Conservation (phyloP, 768 basidiomycete genomes). For the Grammothele lineata region DNA sequence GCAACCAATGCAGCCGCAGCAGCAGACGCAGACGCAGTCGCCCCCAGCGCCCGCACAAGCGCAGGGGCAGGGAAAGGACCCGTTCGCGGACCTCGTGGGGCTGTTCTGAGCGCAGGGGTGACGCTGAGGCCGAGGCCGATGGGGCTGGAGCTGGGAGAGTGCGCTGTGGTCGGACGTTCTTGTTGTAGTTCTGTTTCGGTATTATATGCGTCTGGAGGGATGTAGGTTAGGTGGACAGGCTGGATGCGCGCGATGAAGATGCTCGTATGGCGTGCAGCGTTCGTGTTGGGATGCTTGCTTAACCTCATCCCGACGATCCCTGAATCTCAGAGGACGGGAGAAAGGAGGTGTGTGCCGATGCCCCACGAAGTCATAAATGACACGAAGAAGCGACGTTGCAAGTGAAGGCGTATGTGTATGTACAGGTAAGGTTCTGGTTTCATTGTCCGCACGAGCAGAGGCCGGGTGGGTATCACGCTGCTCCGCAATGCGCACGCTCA, state of each 20-base stretch:
- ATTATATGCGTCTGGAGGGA: constrained; percentile 1
- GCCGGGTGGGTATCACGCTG: constrained; percentile 6
- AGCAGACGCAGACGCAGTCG: constrained; percentile 20
- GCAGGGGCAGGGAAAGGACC: constrained; percentile 59
- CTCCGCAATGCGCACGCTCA: constrained; percentile 29
- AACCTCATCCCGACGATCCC: no score
- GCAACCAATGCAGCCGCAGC: constrained; percentile 19
- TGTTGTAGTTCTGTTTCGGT: background rate
- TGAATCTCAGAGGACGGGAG: no score
- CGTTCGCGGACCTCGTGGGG: constrained; percentile 79
- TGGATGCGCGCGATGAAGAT: no score
- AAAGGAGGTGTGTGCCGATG: no score
- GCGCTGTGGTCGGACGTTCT: no score
- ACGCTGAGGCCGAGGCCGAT: no score
- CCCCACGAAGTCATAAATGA: no score
- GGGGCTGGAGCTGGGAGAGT: no score
- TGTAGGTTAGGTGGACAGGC: constrained; percentile 11
- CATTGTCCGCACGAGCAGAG: constrained; percentile 8
- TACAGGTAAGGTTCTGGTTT: constrained; percentile 12
- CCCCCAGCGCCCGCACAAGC: constrained; percentile 17
- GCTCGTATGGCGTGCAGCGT: no score
- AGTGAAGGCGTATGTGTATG: constrained; percentile 2
- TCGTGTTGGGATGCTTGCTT: no score
- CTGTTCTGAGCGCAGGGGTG: constrained; percentile 66
- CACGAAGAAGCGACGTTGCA: no score